Conservation (phyloP, 2,329 filamentous ascomycete species). For the Epichloe sibirici region DNA sequence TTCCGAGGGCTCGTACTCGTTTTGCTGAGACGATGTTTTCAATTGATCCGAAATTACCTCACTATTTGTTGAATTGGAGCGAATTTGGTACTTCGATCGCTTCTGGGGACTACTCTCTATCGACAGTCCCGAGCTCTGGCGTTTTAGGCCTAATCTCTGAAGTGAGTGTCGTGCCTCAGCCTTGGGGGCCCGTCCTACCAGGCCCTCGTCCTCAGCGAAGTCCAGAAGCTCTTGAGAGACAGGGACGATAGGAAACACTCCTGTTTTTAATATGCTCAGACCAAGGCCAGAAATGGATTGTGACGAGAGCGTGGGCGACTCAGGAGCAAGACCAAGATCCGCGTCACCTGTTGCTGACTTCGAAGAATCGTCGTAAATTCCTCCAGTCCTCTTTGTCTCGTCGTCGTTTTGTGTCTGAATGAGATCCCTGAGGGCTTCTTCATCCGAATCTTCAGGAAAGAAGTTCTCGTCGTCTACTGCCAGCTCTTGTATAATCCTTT, state of each 20-base stretch:
- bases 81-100: not conserved
- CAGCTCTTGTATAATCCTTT: conserved; percentile 35
- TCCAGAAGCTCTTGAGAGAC: conserved; percentile 27
- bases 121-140: not conserved
- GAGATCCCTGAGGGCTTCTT: conserved; percentile 29
- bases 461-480: conserved; percentile 36
- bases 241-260: conserved; percentile 24
- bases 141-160: not conserved
- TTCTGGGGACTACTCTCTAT: not conserved
- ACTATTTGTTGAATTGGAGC: not conserved
- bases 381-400: not conserved
- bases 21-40: not conserved
- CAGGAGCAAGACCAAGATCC: not conserved
- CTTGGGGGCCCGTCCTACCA: conserved; percentile 13
- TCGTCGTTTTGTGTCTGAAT: conserved; percentile 4
- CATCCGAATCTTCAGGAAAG: conserved; percentile 40
- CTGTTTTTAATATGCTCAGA: conserved; percentile 29
- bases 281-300: conserved; percentile 23
- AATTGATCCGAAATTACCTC: not conserved
- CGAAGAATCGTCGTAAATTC: not conserved
- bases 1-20: not conserved
- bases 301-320: not conserved
- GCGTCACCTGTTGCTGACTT: not conserved
- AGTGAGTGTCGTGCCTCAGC: not conserved
- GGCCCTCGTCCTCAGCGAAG: conserved; percentile 26